These are phyloP conservation scores for Adiantum capillusveneris DNA, from an alignment of 75 land plant species.

Conservation along the genomic window DNA sequence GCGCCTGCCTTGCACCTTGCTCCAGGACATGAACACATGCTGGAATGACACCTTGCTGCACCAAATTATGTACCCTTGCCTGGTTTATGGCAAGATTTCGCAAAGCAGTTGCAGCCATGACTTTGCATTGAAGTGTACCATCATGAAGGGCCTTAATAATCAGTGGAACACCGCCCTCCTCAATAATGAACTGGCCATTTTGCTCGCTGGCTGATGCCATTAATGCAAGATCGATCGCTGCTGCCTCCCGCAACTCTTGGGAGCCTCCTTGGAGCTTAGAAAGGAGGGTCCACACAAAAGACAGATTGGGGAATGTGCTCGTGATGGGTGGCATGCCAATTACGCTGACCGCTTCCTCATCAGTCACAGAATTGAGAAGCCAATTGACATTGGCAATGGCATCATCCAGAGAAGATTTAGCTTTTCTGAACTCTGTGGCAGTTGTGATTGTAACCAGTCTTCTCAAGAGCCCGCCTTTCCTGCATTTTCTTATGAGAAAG, in stretches of 20 bases:
- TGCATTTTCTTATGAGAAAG: constrained; percentile 8
- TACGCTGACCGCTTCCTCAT: background rate
- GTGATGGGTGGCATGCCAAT: constrained; percentile 6
- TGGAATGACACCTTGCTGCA: constrained; percentile 3
- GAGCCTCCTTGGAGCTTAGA: background rate
- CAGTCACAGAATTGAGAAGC: background rate
- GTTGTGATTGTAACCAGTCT: constrained; percentile 6
- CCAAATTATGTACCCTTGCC: constrained; percentile 8
- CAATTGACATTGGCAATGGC: constrained; percentile 4
- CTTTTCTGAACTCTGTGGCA: constrained; percentile 6
- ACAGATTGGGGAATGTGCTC: constrained; percentile 3
- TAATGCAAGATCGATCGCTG: background rate
- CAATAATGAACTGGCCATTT: constrained; percentile 8
- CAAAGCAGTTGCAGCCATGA: constrained; percentile 9
- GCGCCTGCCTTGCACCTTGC: constrained; percentile 6
- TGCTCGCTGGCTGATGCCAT: constrained; percentile 3
- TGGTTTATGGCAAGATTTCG: constrained; percentile 9
- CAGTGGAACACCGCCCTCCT: constrained; percentile 27
- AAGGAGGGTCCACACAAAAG: constrained; percentile 7
- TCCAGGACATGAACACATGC: constrained; percentile 6
- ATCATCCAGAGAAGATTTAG: background rate
- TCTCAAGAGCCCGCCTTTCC: constrained; percentile 6
- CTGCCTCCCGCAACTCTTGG: background rate
- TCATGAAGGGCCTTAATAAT: constrained; percentile 33
- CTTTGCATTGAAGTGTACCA: constrained; percentile 17